Conservation (phyloP, 345 rosid genomes). For the Brassica napus region DNA sequence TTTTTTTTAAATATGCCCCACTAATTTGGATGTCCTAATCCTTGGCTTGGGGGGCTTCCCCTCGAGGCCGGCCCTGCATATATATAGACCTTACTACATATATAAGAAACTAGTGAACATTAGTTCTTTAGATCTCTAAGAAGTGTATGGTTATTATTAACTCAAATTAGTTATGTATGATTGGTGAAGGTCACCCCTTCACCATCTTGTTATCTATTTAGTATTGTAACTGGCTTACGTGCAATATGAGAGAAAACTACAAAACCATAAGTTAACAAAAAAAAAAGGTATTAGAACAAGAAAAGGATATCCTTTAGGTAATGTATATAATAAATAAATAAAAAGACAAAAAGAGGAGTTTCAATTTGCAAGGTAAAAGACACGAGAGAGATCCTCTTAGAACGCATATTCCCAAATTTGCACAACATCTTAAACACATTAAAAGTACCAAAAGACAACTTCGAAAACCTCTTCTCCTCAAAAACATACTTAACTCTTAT, state of each 20-base stretch:
- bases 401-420: slow-evolving; percentile 32
- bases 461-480: background rate
- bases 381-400: slow-evolving; percentile 33
- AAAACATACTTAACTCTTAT: slow-evolving; percentile 17
- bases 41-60: too few relatives aligned
- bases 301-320: background rate
- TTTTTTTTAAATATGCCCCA: too few relatives aligned
- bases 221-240: background rate
- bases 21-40: too few relatives aligned
- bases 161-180: background rate
- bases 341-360: slow-evolving; percentile 9
- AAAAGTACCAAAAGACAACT: background rate
- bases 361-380: slow-evolving; percentile 23
- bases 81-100: background rate
- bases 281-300: background rate
- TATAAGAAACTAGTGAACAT: background rate
- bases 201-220: background rate
- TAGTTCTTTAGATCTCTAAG: background rate
- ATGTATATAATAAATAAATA: background rate
- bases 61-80: too few relatives aligned
- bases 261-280: background rate
- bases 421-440: slow-evolving; percentile 13
- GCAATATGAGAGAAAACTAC: background rate
- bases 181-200: background rate
- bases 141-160: background rate